Evolutionary conservation across 306 rosid genomes (phyloP).

Genomic region (Malus orientalis): DNA sequence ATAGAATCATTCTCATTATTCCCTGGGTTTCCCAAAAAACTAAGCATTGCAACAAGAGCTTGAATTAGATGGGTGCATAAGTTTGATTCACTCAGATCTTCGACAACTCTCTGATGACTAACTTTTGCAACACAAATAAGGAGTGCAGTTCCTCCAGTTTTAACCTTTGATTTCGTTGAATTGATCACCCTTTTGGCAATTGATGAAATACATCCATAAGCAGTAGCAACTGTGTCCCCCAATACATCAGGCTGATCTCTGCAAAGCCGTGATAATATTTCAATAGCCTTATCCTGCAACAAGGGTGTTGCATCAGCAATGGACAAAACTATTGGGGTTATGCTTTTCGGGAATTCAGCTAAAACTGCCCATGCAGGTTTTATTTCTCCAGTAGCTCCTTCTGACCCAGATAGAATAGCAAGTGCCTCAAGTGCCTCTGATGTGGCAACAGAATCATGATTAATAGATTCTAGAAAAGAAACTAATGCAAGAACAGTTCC

Average conservation of each 20-base stretch:
- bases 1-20: constrained; percentile 44
- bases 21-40: constrained; percentile 32
- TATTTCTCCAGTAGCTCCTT: constrained; percentile 35
- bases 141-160: constrained; percentile 84
- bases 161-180: constrained; percentile 61
- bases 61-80: constrained; percentile 55
- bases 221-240: constrained; percentile 58
- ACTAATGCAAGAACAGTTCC: constrained; percentile 91
- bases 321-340: constrained; percentile 72
- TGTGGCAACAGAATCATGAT: constrained; percentile 52
- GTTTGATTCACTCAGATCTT: constrained; percentile 58
- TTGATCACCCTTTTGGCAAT: constrained; percentile 67
- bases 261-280: constrained; percentile 78
- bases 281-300: constrained; percentile 85
- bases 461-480: constrained; percentile 71
- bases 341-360: constrained; percentile 71
- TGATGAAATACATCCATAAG: constrained; percentile 71
- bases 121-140: constrained; percentile 79
- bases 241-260: constrained; percentile 66
- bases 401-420: constrained; percentile 79
- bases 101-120: constrained; percentile 67
- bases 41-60: constrained; percentile 72
- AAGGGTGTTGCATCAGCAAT: constrained; percentile 60
- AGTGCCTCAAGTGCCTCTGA: constrained; percentile 91
- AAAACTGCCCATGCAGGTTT: constrained; percentile 92